A percentile compares a stretch with the other conserved stretches of the same genome.
Evolutionary conservation across 495 filamentous ascomycete genomes (phyloP).

Genomic region (Aspergillus diversus): DNA sequence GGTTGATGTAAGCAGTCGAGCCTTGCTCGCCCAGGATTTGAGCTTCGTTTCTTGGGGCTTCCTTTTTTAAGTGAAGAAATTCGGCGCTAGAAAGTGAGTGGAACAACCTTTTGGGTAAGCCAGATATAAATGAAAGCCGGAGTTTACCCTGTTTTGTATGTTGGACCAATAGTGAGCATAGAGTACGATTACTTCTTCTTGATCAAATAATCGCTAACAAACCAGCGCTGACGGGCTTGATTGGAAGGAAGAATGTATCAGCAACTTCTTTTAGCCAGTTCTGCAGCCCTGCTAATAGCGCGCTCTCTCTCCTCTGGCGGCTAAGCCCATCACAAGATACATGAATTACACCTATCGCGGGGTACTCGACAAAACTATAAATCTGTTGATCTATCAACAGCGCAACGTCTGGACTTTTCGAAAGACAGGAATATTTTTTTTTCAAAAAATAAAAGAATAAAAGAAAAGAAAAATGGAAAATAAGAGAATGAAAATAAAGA

Average conservation of each 20-base stretch:
- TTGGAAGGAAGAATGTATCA: neutral
- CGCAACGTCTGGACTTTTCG: neutral
- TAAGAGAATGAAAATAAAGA: neutral
- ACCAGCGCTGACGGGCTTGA: neutral
- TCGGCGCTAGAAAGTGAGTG: slow-evolving; percentile 1
- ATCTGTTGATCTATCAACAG: neutral
- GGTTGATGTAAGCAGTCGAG: neutral
- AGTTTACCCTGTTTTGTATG: too few relatives aligned
- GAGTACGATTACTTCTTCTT: too few relatives aligned
- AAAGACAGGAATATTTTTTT: too few relatives aligned
- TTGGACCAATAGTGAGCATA: too few relatives aligned
- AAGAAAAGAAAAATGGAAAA: neutral
- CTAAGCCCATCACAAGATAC: slow-evolving; percentile 4
- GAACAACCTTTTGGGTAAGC: slow-evolving; percentile 6
- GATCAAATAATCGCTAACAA: neutral
- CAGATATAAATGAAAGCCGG: neutral
- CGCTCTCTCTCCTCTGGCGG: neutral
- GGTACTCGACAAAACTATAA: neutral
- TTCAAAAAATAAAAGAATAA: too few relatives aligned
- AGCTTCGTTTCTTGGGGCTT: neutral
- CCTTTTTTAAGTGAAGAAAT: neutral
- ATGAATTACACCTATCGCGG: slow-evolving; percentile 2
- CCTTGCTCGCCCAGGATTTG: neutral
- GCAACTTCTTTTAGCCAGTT: neutral
- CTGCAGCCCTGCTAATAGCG: neutral